Base-by-base conservation (phyloP, 257 asterid genomes). In the Salvia rosmarinus region DNA sequence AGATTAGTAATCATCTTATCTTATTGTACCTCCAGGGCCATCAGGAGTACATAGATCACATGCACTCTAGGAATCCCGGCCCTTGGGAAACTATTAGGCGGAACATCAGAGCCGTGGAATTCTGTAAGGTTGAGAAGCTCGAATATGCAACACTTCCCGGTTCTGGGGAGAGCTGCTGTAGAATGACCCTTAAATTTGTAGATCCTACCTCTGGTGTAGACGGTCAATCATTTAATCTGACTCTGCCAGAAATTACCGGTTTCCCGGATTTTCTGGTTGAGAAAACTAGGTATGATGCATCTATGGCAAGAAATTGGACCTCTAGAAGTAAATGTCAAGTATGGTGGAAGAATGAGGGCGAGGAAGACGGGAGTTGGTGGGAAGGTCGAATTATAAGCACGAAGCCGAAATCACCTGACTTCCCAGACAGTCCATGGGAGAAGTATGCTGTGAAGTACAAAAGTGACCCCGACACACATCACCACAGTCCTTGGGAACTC, bases 401-500 rank as follows among this genome's bases (percentile, higher is more conserved):
- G 71, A 86, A 85, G 77, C 80, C 96, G 46, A 94, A 94, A 73
- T 84, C 91, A 64, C 69, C 51, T 35, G 97, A 94, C 30, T 94
- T 85, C 78, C 95, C 92, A 0, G 99, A 94, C 70, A 91, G 97
- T 76, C 99, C 99, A 4, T 94, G 99, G 99, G 99, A 94, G 67
- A 91, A 86, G 76, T 94, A 80, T 77, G 80, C 73, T 9, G 97
- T 94, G 23, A 85, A 83, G 80, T 94, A 94, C 85, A 94, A 88
- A 83, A 86, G 89, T 67, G 92, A 88, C 56, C 95, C 95, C 6
- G 96, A 86, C 82, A 85, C 84, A 32, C 97, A 87, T 80, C 81
- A 74, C 67, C 99, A 94, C 84, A 89, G 97, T 78, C 97, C 99
- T 23, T 94, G 99, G 99, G 99, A 94, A 76, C 96, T 94, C 39